Conservation (phyloP, 139 green algal genomes). For the Microglena sp. region DNA sequence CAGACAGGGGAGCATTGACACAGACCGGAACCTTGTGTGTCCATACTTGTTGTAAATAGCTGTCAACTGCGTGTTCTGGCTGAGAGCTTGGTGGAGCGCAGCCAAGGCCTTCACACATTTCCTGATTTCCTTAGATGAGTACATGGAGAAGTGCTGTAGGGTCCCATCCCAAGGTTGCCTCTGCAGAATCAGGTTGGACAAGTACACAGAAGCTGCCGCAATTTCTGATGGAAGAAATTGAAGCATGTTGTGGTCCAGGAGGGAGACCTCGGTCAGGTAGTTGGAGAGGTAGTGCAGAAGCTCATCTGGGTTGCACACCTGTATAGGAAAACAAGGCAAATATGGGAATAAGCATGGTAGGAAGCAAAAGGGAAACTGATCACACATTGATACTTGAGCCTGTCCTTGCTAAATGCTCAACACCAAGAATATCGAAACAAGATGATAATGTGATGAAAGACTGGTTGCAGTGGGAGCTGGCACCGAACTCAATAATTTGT, state of each 20-base stretch:
- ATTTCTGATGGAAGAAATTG: constrained; percentile 67
- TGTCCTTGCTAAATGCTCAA: background rate
- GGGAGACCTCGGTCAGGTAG: constrained; percentile 81
- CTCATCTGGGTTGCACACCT: constrained; percentile 38
- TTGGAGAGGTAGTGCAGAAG: constrained; percentile 54
- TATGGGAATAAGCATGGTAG: background rate
- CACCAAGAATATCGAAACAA: background rate
- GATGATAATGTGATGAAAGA: background rate
- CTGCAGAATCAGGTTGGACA: constrained; percentile 54
- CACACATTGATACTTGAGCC: background rate
- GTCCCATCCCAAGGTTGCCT: constrained; percentile 19
- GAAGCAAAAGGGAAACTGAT: background rate
- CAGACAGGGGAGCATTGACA: too few relatives aligned
- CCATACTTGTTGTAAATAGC: constrained; percentile 17
- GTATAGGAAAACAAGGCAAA: too few relatives aligned
- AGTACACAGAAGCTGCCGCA: constrained; percentile 65
- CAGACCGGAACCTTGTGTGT: constrained; percentile 12
- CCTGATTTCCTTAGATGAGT: constrained; percentile 16
- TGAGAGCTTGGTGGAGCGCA: constrained; percentile 6
- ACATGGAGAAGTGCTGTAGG: constrained; percentile 30
- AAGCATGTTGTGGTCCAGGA: constrained; percentile 78
- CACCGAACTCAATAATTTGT: background rate
- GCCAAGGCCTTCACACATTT: constrained; percentile 21
- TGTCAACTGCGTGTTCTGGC: background rate
- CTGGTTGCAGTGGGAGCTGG: background rate